phyloP scores from a whole-genome alignment of 2,329 filamentous ascomycete species.

The Apiospora phragmitis region DNA sequence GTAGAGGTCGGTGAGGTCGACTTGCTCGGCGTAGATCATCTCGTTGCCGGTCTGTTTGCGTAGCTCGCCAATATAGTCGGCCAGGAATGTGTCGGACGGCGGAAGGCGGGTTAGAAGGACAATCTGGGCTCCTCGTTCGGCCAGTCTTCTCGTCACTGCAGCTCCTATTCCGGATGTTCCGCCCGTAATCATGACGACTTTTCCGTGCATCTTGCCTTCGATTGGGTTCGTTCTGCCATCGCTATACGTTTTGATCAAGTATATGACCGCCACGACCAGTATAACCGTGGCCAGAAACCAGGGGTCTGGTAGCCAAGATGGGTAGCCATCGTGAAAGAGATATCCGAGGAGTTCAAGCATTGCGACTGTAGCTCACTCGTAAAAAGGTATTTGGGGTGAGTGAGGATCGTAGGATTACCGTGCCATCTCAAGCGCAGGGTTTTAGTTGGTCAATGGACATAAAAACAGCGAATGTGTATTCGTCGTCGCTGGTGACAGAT shows the following conservation, averaged over 20 bases:
- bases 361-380: constrained; percentile 36
- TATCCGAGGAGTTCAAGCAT: constrained; percentile 53
- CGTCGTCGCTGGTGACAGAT: neutral
- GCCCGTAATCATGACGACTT: constrained; percentile 90
- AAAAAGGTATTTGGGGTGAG: neutral
- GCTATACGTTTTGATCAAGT: constrained; percentile 70
- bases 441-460: neutral
- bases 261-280: constrained; percentile 39
- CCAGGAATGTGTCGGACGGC: constrained; percentile 81
- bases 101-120: constrained; percentile 84
- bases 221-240: constrained; percentile 72
- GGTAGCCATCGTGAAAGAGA: constrained; percentile 48
- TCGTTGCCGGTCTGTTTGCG: constrained; percentile 76
- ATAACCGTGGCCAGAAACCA: constrained; percentile 42
- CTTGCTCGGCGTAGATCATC: constrained; percentile 92
- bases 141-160: constrained; percentile 71
- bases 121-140: constrained; percentile 82
- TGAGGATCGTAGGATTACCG: constrained; percentile 10
- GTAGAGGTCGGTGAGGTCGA: constrained; percentile 85
- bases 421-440: constrained; percentile 18
- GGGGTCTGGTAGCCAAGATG: constrained; percentile 47
- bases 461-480: neutral
- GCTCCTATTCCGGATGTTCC: constrained; percentile 93
- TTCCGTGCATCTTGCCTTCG: constrained; percentile 87
- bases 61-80: constrained; percentile 90